Conservation (phyloP, 306 rosid species). For the Cicer bijugum region DNA sequence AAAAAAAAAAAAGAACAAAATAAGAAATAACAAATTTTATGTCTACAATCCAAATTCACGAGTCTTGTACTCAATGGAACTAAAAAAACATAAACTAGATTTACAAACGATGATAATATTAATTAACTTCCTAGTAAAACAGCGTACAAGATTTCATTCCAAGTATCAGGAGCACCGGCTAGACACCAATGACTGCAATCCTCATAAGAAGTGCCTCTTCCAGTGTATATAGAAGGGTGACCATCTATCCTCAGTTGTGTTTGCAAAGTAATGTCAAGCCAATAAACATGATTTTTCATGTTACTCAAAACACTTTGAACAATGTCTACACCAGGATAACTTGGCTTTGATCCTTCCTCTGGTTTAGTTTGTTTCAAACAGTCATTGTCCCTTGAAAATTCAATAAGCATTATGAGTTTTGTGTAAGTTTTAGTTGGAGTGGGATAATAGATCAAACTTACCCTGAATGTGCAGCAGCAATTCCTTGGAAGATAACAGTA, state of each 20-base stretch:
- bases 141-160: constrained; percentile 69
- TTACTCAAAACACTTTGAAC: constrained; percentile 52
- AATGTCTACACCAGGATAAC: constrained; percentile 54
- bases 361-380: constrained; percentile 55
- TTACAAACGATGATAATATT: not conserved
- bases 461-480: constrained; percentile 69
- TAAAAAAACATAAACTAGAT: not conserved
- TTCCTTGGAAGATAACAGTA: constrained; percentile 73
- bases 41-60: not conserved
- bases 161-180: constrained; percentile 74
- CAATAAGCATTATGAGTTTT: not conserved
- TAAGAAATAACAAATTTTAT: not conserved
- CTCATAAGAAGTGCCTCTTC: constrained; percentile 41
- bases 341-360: constrained; percentile 46
- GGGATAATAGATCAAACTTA: constrained; percentile 39
- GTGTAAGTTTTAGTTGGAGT: constrained; percentile 2
- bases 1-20: too few relatives aligned
- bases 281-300: constrained; percentile 52
- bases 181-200: constrained; percentile 89
- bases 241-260: constrained; percentile 77
- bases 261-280: constrained; percentile 67
- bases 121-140: constrained; percentile 43
- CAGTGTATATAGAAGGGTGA: constrained; percentile 70
- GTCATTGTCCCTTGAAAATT: constrained; percentile 40
- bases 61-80: not conserved